Base-by-base conservation (phyloP, 306 rosid species). In the Coriaria nepalensis region DNA sequence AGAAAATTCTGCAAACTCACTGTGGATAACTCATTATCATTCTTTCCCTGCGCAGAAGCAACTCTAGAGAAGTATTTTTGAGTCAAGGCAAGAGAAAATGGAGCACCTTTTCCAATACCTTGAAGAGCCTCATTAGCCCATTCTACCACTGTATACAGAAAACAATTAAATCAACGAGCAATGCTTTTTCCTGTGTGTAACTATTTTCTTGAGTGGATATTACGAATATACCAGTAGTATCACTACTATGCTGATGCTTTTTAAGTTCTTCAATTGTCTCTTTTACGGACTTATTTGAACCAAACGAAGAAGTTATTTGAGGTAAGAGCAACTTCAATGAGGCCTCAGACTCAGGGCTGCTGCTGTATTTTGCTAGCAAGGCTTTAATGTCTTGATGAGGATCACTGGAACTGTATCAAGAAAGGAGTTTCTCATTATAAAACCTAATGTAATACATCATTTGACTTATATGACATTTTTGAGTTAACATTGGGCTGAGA, bases 41-140 rank as follows among this genome's bases (percentile, higher is more conserved):
- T 59, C 49, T 70, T 66, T 53, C 76, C 93, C 8, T 63, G 54
- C 5, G 96, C 93, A 61, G 83, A 73, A 12, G 93, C 93, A 58
- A 92, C 94, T 44, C 43, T 58, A 47, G 96, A 67, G 73, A 85
- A 92, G 71, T 92, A 51, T 56, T 70, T 79, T 39, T 77, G 75
- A 20, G 98, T 92, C 75, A 85, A 71, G 51, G 52, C 64, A 69
- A 85, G 96, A 13, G 98, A 85, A 78, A 92, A 92, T 6, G 98
- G 98, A 49, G 94, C 93, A 43, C 96, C 96, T 71, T 82, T 92
- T 52, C 72, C 81, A 35, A 92, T 71, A 56, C 94, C 93, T 69
- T 79, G 93, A 64, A 92, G 94, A 62, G 94, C 92, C 66, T 92
- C 98, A 56, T 71, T 69, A 29, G 98, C 98, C 96, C 94, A 92